These are phyloP conservation scores for Picea glauca DNA, from an alignment of 75 land plant genomes.

Conservation along the genomic window DNA sequence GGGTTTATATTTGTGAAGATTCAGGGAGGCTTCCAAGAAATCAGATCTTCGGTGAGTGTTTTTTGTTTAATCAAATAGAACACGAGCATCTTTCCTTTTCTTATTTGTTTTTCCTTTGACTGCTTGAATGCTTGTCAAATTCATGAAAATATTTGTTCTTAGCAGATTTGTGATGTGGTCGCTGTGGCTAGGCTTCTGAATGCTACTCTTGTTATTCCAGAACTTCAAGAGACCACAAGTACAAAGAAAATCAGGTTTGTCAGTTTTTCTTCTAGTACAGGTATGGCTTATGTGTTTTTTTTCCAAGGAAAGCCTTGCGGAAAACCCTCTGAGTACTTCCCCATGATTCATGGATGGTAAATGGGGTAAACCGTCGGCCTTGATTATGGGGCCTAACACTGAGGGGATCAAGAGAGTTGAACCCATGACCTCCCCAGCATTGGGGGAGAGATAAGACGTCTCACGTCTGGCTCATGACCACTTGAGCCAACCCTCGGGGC, in stretches of 20 bases:
- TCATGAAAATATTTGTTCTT: slow-evolving; percentile 4
- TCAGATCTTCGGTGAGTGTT: slow-evolving; percentile 67
- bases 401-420: no score
- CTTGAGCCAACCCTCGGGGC: no score
- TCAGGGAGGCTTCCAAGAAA: slow-evolving; percentile 86
- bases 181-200: slow-evolving; percentile 74
- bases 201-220: slow-evolving; percentile 82
- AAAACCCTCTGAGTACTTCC: no score
- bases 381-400: no score
- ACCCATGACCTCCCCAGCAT: no score
- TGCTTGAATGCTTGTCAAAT: not conserved
- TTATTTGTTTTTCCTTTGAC: not conserved
- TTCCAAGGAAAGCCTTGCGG: not conserved
- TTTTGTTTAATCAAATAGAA: not conserved
- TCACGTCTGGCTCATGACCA: no score
- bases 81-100: not conserved
- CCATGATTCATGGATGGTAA: no score
- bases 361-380: no score
- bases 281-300: not conserved
- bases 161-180: slow-evolving; percentile 85
- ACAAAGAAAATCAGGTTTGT: slow-evolving; percentile 70
- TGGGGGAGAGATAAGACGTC: no score
- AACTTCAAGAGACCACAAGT: slow-evolving; percentile 64
- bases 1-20: slow-evolving; percentile 76
- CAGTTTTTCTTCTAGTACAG: not conserved